Percentiles rank a stretch among this genome's conserved stretches.
These are phyloP conservation scores for Sphagnurus paluster DNA, from an alignment of 1,284 basidiomycete species.

Conservation along the genomic window DNA sequence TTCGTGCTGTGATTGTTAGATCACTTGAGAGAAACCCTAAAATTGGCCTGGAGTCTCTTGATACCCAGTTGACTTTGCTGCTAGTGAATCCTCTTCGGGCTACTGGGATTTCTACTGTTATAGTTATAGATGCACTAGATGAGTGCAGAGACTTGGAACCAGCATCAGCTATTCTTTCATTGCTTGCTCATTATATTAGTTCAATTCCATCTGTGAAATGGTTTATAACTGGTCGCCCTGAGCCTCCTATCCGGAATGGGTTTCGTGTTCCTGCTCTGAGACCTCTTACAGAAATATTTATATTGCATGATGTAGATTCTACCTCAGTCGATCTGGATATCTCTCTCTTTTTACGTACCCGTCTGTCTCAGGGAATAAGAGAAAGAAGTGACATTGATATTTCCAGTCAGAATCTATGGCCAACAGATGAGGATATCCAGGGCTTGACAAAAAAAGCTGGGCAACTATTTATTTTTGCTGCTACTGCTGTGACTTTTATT, in stretches of 20 bases:
- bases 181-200: conserved; percentile 1
- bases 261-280: conserved; percentile 7
- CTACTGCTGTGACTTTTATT: conserved; percentile 7
- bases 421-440: background rate
- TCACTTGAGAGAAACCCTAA: conserved; percentile 5
- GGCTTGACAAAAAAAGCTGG: conserved; percentile 1
- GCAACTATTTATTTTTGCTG: conserved; percentile 10
- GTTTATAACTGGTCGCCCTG: conserved; percentile 14
- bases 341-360: conserved; percentile 1
- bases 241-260: conserved; percentile 6
- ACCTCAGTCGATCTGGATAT: conserved; percentile 9
- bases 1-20: conserved; percentile 3
- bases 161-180: conserved; percentile 10
- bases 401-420: conserved; percentile 1
- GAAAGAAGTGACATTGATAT: background rate
- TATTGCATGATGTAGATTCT: conserved; percentile 12
- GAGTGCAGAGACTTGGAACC: conserved; percentile 18
- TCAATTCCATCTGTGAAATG: conserved; percentile 10
- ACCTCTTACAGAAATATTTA: conserved; percentile 7
- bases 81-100: conserved; percentile 9
- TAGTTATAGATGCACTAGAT: conserved; percentile 21
- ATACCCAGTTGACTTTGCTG: conserved; percentile 7
- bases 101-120: conserved; percentile 4
- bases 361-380: conserved; percentile 2
- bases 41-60: conserved; percentile 1